Evolutionary conservation across 2,329 filamentous ascomycete genomes (phyloP), one percentile per base, ranked within the genome.

Genomic region (Ceratocystis diversiconidia): DNA sequence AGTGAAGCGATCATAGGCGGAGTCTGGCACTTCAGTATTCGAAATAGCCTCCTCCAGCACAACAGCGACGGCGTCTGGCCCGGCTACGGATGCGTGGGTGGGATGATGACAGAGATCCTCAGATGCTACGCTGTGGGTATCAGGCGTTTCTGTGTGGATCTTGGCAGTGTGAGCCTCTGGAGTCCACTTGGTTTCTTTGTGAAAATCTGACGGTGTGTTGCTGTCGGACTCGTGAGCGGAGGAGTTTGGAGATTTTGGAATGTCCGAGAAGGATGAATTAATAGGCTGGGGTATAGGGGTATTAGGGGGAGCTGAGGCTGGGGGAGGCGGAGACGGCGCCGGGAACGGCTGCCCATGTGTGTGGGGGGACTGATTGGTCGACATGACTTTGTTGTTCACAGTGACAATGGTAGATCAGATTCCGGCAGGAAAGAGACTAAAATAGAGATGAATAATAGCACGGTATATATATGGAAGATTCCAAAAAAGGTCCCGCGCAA

Each of bases 1-100:
- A 0, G 85, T 80, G 68, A 91, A 80, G 19, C 80, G 80, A 70
- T 86, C 80, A 76, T 91, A 92, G n/a, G 83, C 73, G 63, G 79
- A 78, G 70, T 85, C 82, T 12, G 77, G 77, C 32, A 79, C 70
- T 67, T 79, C 75, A 15, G 55, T 66, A 17, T 66, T 48, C 6
- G 44, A 68, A 15, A 32, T 30, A 7, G 62, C 57, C 36, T 67
- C 65, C 30, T 67, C 65, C 2, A 67, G 62, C 15, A 62, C 61
- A 25, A 64, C 65, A 25, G 55, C 65, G 7, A 67, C 65, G 17
- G 65, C 65, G 32, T 67, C 65, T 57, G 52, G 65, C 22, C 65
- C 65, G 43, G 65, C 65, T 30, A 67, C 62, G 22, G 65, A 67
- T 36, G 59, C 65, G 25, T 67, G 65, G 3, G 65, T 67, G 6